These are phyloP conservation scores for Suhomyces prunicola DNA, from an alignment of 805 yeast species.

Conservation along the genomic window DNA sequence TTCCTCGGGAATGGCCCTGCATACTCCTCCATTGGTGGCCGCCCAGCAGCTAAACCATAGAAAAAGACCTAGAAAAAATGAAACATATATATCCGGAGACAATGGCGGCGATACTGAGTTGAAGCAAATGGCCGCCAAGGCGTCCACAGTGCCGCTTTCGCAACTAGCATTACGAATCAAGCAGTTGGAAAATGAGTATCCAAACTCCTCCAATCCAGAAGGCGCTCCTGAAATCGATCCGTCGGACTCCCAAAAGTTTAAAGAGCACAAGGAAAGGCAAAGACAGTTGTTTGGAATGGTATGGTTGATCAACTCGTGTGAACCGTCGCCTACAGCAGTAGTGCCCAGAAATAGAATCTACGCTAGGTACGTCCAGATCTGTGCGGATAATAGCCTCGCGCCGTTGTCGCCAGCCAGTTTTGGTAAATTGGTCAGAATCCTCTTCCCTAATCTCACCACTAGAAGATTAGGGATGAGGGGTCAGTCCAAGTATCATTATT, in stretches of 20 bases:
- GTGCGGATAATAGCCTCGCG: constrained; percentile 41
- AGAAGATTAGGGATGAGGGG: constrained; percentile 81
- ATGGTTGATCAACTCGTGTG: constrained; percentile 71
- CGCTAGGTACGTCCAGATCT: constrained; percentile 39
- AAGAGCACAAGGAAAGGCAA: constrained; percentile 47
- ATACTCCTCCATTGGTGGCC: not conserved
- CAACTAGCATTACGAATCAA: constrained; percentile 46
- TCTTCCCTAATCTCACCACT: constrained; percentile 66
- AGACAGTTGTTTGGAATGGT: constrained; percentile 79
- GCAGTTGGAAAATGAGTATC: constrained; percentile 32
- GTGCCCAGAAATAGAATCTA: constrained; percentile 43
- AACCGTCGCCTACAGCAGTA: constrained; percentile 41
- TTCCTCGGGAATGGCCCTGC: not conserved
- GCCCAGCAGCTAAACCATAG: constrained; percentile 7
- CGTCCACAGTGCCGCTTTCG: constrained; percentile 33
- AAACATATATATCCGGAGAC: constrained; percentile 30
- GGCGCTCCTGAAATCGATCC: not conserved
- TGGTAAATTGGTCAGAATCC: constrained; percentile 56
- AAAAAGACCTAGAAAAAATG: constrained; percentile 28
- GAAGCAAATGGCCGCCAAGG: constrained; percentile 34
- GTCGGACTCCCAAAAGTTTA: constrained; percentile 4
- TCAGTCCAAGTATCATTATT: constrained; percentile 80
- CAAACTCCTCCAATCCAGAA: constrained; percentile 6
- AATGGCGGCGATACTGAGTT: constrained; percentile 39
- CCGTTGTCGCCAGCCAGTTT: constrained; percentile 76